Evolutionary conservation across 495 filamentous ascomycete genomes (phyloP).

Genomic region (Jackrogersella minutella): DNA sequence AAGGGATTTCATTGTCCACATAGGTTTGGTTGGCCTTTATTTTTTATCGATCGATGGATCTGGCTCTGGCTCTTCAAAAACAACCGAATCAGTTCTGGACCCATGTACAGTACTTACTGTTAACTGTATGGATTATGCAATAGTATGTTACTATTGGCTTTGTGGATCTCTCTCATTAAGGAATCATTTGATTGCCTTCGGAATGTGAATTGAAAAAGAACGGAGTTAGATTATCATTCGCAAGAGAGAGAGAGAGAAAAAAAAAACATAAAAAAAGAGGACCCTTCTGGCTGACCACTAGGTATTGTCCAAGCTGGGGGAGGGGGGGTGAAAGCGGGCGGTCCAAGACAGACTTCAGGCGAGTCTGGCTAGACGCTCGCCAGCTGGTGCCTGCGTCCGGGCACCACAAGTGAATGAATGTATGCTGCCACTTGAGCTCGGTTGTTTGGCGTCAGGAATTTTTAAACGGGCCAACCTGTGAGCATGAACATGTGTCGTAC

Average conservation of each 20-base stretch:
- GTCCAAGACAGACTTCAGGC: slow-evolving; percentile 12
- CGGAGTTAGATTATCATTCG: not conserved
- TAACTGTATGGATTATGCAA: not conserved
- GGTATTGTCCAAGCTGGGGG: slow-evolving; percentile 10
- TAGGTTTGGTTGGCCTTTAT: too few relatives aligned
- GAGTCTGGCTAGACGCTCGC: slow-evolving; percentile 8
- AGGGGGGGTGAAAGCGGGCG: slow-evolving; percentile 7
- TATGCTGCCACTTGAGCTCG: not conserved
- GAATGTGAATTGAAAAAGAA: not conserved
- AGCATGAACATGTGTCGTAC: slow-evolving; percentile 26
- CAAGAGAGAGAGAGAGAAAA: too few relatives aligned
- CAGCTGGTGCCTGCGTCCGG: slow-evolving; percentile 26
- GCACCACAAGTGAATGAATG: slow-evolving; percentile 5
- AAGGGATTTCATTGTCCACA: slow-evolving; percentile 36
- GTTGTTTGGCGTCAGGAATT: slow-evolving; percentile 25
- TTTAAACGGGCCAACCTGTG: slow-evolving; percentile 3
- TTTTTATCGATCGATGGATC: not conserved
- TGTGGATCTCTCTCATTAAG: slow-evolving; percentile 6
- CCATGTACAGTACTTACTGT: not conserved
- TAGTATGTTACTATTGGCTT: slow-evolving; percentile 12
- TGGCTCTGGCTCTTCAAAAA: slow-evolving; percentile 13
- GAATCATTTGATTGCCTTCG: slow-evolving; percentile 4
- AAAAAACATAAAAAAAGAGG: too few relatives aligned
- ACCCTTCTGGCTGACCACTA: slow-evolving; percentile 5
- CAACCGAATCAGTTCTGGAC: slow-evolving; percentile 17